Evolutionary conservation across 2,329 filamentous ascomycete genomes (phyloP).

Genomic region (Orbilia oligospora): DNA sequence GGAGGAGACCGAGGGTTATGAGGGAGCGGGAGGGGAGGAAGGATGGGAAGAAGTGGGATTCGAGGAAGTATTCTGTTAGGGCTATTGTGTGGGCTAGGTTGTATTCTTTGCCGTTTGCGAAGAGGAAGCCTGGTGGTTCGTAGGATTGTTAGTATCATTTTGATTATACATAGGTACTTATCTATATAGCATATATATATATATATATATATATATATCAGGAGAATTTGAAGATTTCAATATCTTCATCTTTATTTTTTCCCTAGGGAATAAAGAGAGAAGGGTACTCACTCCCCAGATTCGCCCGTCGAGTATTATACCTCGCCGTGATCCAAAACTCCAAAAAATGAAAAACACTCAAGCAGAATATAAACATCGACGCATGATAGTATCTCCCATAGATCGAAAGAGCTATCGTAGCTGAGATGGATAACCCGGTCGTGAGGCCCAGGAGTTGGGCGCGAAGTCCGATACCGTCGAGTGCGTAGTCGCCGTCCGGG

Average conservation of each 20-base stretch:
- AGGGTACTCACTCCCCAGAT: conserved; percentile 70
- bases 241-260: too few species aligned
- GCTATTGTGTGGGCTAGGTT: conserved; percentile 84
- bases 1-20: conserved; percentile 71
- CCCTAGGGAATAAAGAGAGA: not conserved
- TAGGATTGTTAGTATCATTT: too few species aligned
- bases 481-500: conserved; percentile 72
- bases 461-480: conserved; percentile 74
- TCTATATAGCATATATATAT: too few species aligned
- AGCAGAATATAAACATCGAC: conserved; percentile 75
- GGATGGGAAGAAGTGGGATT: conserved; percentile 72
- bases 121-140: conserved; percentile 74
- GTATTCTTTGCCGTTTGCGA: conserved; percentile 85
- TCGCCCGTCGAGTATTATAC: conserved; percentile 82
- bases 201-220: too few species aligned
- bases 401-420: conserved; percentile 17
- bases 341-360: conserved; percentile 91
- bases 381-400: conserved; percentile 33
- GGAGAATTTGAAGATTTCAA: too few species aligned
- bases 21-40: conserved; percentile 63
- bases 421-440: conserved; percentile 40
- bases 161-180: too few species aligned
- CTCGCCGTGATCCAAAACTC: conserved; percentile 92
- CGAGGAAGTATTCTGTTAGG: conserved; percentile 78
- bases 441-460: conserved; percentile 70